phyloP scores from a whole-genome alignment of 2,329 filamentous ascomycete genomes.

The Dactylellina haptotyla region DNA sequence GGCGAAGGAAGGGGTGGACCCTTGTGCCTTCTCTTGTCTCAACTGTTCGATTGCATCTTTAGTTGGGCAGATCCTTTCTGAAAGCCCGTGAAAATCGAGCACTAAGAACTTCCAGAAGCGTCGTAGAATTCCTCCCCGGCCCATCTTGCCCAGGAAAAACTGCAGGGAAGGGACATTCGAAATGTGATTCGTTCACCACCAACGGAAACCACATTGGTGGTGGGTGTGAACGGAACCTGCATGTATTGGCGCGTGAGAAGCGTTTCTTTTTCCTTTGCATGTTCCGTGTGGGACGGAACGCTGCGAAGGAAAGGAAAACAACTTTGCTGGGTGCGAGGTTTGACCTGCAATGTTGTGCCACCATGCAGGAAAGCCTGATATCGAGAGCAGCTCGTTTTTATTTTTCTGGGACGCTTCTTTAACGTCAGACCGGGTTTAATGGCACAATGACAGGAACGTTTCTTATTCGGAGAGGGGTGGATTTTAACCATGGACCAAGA shows the following conservation, averaged over 20 bases:
- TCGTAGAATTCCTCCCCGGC: slow-evolving; percentile 49
- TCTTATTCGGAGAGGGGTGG: slow-evolving; percentile 3
- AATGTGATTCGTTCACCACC: slow-evolving; percentile 40
- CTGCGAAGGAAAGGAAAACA: background rate
- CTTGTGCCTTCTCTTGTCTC: slow-evolving; percentile 29
- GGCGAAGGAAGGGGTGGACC: slow-evolving; percentile 4
- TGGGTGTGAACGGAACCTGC: slow-evolving; percentile 19
- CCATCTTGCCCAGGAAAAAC: slow-evolving; percentile 4
- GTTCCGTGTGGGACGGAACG: background rate
- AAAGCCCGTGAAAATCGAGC: slow-evolving; percentile 52
- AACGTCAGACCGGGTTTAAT: slow-evolving; percentile 4
- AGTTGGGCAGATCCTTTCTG: slow-evolving; percentile 53
- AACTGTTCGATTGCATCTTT: slow-evolving; percentile 53
- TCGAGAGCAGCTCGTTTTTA: background rate
- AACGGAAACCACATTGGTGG: background rate
- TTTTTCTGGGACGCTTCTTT: background rate
- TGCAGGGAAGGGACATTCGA: slow-evolving; percentile 31
- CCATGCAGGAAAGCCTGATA: slow-evolving; percentile 30
- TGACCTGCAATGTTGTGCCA: slow-evolving; percentile 20
- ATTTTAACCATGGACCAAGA: slow-evolving; percentile 20
- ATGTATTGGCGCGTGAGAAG: slow-evolving; percentile 33
- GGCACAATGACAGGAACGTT: background rate
- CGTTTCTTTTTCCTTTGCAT: slow-evolving; percentile 26
- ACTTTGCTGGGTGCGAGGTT: background rate
- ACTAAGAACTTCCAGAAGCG: slow-evolving; percentile 54